phyloP scores from a whole-genome alignment of 2,329 filamentous ascomycete genomes.

The Cordyceps tenuipes region DNA sequence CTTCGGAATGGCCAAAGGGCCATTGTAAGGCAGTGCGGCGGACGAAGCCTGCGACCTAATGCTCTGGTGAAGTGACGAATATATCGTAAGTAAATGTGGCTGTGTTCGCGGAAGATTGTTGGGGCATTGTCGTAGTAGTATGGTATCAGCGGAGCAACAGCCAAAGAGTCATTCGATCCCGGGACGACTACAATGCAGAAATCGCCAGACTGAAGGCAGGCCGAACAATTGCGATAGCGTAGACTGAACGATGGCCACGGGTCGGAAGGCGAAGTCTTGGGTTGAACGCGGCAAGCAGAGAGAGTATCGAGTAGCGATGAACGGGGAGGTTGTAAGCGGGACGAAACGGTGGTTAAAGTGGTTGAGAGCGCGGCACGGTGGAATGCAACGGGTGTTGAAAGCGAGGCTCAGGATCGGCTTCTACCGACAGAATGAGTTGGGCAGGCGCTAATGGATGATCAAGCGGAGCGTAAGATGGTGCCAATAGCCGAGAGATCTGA shows the following conservation, averaged over 20 bases:
- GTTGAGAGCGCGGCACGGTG: neutral
- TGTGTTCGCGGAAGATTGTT: neutral
- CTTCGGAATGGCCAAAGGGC: slow-evolving; percentile 29
- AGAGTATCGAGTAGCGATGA: neutral
- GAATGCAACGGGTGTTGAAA: neutral
- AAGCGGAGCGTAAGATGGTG: neutral
- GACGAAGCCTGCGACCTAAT: neutral
- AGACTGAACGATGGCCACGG: neutral
- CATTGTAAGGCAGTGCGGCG: slow-evolving; percentile 8
- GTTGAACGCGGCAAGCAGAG: neutral
- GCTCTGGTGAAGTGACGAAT: neutral
- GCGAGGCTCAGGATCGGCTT: slow-evolving; percentile 8
- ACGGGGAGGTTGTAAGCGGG: neutral
- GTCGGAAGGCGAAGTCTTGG: neutral
- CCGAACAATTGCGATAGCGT: neutral
- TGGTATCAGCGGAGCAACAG: neutral
- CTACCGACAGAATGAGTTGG: neutral
- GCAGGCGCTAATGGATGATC: slow-evolving; percentile 3
- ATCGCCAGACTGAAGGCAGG: neutral
- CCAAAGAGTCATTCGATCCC: neutral
- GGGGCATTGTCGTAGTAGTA: slow-evolving; percentile 7
- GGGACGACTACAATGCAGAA: neutral
- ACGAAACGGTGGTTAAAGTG: neutral
- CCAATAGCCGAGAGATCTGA: slow-evolving; percentile 7
- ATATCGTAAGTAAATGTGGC: slow-evolving; percentile 1